Percentiles rank a stretch among this genome's conserved stretches.
phyloP scores from a whole-genome alignment of 768 basidiomycete species.

The Mrakia gelida region DNA sequence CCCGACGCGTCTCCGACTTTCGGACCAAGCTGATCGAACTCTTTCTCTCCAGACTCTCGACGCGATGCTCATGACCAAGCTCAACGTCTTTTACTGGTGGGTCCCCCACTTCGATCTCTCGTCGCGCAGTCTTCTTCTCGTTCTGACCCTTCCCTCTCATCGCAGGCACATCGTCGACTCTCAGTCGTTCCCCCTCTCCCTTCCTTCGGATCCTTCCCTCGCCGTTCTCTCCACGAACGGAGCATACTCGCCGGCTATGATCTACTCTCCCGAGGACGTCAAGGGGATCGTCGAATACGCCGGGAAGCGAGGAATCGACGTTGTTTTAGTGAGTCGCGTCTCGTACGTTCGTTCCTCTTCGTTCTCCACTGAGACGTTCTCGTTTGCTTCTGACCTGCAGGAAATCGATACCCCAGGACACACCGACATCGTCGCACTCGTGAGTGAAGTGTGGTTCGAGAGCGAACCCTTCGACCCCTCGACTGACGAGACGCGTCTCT shows the following conservation, averaged over 20 bases:
- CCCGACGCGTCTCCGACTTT: background rate
- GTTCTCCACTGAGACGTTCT: background rate
- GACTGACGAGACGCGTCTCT: too few species aligned
- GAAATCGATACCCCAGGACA: constrained; percentile 85
- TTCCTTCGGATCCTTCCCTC: constrained; percentile 53
- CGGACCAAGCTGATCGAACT: constrained; percentile 46
- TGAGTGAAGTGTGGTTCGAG: background rate
- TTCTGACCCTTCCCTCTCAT: too few species aligned
- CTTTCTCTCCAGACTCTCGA: constrained; percentile 68
- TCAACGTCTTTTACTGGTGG: constrained; percentile 65
- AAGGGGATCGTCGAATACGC: constrained; percentile 63
- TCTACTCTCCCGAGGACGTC: constrained; percentile 59
- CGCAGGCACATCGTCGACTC: constrained; percentile 68
- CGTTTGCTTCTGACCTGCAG: constrained; percentile 39
- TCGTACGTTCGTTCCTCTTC: too few species aligned
- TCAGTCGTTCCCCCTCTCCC: constrained; percentile 66
- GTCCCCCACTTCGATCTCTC: too few species aligned
- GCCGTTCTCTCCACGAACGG: constrained; percentile 55
- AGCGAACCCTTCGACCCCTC: too few species aligned
- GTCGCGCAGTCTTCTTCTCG: too few species aligned
- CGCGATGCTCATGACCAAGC: constrained; percentile 73
- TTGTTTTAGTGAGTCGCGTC: constrained; percentile 51
- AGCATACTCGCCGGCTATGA: constrained; percentile 55
- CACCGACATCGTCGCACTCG: constrained; percentile 57
- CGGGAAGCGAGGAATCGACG: constrained; percentile 68